Conservation (phyloP, 1,284 basidiomycete species). For the Bondarzewia mesenterica region DNA sequence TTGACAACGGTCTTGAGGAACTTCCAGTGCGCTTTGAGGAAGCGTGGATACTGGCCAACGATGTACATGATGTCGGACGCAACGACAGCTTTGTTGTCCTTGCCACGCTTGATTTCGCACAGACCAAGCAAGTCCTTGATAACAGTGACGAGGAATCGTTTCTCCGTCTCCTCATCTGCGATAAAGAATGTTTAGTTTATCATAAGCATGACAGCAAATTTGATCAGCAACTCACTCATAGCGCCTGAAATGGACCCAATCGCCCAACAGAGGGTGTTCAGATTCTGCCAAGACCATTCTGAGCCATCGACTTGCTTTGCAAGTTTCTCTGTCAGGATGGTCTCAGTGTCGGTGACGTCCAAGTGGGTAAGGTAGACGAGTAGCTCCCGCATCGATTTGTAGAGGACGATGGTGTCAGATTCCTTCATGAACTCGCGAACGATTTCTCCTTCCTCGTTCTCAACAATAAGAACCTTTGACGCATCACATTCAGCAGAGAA, state of each 20-base stretch:
- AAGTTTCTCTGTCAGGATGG: conserved; percentile 94
- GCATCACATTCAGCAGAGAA: not conserved
- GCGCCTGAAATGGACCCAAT: conserved; percentile 99
- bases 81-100: conserved; percentile 99
- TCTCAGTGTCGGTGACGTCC: conserved; percentile 94
- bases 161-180: conserved; percentile 94
- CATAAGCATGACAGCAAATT: conserved; percentile 3
- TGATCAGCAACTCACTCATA: conserved; percentile 71
- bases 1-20: conserved; percentile 99
- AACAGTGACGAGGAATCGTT: conserved; percentile 97
- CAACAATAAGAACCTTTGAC: conserved; percentile 88
- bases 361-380: conserved; percentile 96
- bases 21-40: conserved; percentile 99
- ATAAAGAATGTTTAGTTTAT: conserved; percentile 8
- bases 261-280: conserved; percentile 99
- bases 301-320: conserved; percentile 95
- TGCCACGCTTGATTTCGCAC: conserved; percentile 97
- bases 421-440: conserved; percentile 99
- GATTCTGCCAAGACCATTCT: conserved; percentile 99
- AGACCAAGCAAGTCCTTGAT: conserved; percentile 97
- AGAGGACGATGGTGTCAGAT: conserved; percentile 95
- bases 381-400: conserved; percentile 98
- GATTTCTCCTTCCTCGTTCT: conserved; percentile 99
- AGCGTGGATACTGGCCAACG: conserved; percentile 98
- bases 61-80: conserved; percentile 99